phyloP scores from a whole-genome alignment of 192 early-diverging fungal genomes.

The Chytriomyces sp. region DNA sequence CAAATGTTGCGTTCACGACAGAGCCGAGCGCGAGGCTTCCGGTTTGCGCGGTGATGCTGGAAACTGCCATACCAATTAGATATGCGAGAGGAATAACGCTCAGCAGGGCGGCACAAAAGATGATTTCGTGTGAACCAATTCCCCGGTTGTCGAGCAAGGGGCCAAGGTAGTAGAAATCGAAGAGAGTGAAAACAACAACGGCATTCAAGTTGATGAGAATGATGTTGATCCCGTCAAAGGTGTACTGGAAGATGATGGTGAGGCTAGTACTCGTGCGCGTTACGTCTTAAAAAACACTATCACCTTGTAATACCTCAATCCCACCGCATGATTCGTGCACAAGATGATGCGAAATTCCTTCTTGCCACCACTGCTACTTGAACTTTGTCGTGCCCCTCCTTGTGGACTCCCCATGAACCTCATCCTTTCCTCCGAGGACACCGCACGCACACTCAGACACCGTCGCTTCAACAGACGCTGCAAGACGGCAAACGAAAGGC shows the following conservation, averaged over 20 bases:
- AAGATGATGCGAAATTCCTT: constrained; percentile 69
- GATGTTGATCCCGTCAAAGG: constrained; percentile 94
- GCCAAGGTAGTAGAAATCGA: constrained; percentile 78
- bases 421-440: constrained; percentile 2
- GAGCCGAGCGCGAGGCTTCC: constrained; percentile 85
- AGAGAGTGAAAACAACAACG: constrained; percentile 79
- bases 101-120: constrained; percentile 72
- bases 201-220: constrained; percentile 91
- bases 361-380: too few relatives aligned
- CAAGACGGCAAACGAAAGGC: constrained; percentile 79
- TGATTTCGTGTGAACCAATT: constrained; percentile 57
- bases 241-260: constrained; percentile 55
- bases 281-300: too few relatives aligned
- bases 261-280: not conserved
- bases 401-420: too few relatives aligned
- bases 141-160: constrained; percentile 52
- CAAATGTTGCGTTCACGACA: constrained; percentile 97
- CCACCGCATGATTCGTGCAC: constrained; percentile 85
- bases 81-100: constrained; percentile 91
- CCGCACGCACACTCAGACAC: constrained; percentile 3
- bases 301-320: constrained; percentile 90
- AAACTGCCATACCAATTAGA: constrained; percentile 96
- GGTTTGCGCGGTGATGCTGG: constrained; percentile 95
- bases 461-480: constrained; percentile 71
- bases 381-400: not conserved